Conservation (phyloP, 1,284 basidiomycete species). For the Ganoderma resinaceum region DNA sequence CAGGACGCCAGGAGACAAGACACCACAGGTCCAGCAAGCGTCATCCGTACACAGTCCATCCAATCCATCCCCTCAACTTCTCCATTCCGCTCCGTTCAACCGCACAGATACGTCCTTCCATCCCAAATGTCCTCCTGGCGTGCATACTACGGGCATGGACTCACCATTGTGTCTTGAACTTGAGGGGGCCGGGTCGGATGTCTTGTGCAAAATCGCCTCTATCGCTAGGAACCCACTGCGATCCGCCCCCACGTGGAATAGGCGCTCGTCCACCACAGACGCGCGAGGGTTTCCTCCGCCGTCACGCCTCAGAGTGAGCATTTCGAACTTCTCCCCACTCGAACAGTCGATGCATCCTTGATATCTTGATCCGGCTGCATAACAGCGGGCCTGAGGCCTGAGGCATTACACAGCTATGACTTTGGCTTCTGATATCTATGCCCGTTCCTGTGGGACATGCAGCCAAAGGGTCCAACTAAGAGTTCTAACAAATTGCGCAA, state of each 20-base stretch:
- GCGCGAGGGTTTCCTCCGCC: background rate
- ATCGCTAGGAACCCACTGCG: conserved; percentile 28
- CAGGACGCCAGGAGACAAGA: conserved; percentile 37
- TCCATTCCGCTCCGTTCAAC: conserved; percentile 37
- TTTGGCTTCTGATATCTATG: too few relatives aligned
- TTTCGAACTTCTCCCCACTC: background rate
- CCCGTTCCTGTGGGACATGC: too few relatives aligned
- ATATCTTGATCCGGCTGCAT: too few relatives aligned
- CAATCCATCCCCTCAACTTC: conserved; percentile 42
- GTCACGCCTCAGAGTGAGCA: too few relatives aligned
- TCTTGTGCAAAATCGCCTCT: conserved; percentile 30
- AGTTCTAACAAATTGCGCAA: too few relatives aligned
- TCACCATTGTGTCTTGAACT: conserved; percentile 46
- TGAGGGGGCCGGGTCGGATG: conserved; percentile 39
- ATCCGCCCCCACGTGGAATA: conserved; percentile 28
- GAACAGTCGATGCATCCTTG: too few relatives aligned
- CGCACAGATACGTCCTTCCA: conserved; percentile 18
- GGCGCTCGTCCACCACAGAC: conserved; percentile 1
- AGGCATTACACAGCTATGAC: background rate
- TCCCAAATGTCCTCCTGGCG: conserved; percentile 29
- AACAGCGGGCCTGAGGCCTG: too few relatives aligned
- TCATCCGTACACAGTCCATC: conserved; percentile 38
- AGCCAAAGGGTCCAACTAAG: too few relatives aligned
- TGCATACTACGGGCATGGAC: conserved; percentile 34
- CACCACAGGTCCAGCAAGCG: conserved; percentile 36